Evolutionary conservation across 441 rosid genomes (phyloP), one percentile per base, ranked within the genome.

Genomic region (Gossypium lobatum): DNA sequence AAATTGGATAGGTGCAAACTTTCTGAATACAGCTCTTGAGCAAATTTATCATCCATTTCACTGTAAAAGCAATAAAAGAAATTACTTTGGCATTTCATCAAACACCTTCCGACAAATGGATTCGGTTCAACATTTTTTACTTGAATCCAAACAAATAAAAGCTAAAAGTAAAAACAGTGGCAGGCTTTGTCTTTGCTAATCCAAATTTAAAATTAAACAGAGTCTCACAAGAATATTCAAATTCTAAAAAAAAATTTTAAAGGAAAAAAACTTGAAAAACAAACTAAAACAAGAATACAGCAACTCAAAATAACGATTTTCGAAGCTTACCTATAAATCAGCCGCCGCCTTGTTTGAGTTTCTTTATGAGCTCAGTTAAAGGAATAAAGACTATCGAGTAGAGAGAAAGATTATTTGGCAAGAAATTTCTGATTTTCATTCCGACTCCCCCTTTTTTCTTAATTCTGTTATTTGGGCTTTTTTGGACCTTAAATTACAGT

Each of bases 11-110:
- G 55, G 50, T 23, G 83, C 83, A 83, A 76, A 34, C 85, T 83
- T 54, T 84, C 89, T 20, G 83, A 57, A 76, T 84, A 86, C 26
- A 86, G 86, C 82, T 83, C 57, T 46, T 46, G 71, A 14, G 71
- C 37, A 4, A 66, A 20, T 75, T 77, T 75, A n/a, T 77, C 70
- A 18, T 85, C 88, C 90, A 88, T 86, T 80, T 77, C 39, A 23
- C 18, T 50, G 34, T 4, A 71, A 42, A 28, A 60, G 28, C 65
- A 4, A 31, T n/a, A 60, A 5, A 59, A 59, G 28, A 16, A 60
- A 58, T 26, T 13, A 75, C 5, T 28, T 4, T 1, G 52, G 73
- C 63, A 54, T 31, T 70, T 34, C 63, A 70, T 34, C 64, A 21
- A 70, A 70, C 73, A 70, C 46, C 61, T 50, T 50, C 18, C 17